phyloP scores from a whole-genome alignment of 2,329 filamentous ascomycete genomes.

The Lachnellula hyalina region DNA sequence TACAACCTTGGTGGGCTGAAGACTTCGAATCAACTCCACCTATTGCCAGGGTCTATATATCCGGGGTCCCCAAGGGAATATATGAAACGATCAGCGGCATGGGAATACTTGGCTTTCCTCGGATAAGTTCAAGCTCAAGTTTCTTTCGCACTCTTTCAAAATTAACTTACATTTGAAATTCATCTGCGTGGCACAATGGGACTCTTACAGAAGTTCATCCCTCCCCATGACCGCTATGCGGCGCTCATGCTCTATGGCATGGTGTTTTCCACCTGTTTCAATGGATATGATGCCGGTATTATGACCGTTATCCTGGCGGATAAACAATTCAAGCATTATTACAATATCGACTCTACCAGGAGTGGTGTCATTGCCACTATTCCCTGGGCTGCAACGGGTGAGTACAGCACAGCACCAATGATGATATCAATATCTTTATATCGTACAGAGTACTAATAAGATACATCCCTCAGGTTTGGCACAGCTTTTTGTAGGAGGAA shows the following conservation, averaged over 20 bases:
- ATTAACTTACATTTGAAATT: background rate
- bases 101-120: slow-evolving; percentile 1
- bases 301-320: slow-evolving; percentile 41
- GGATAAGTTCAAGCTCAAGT: background rate
- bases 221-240: slow-evolving; percentile 36
- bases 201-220: slow-evolving; percentile 33
- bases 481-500: slow-evolving; percentile 37
- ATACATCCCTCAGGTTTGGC: slow-evolving; percentile 28
- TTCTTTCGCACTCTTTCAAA: background rate
- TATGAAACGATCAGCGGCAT: slow-evolving; percentile 14
- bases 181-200: slow-evolving; percentile 22
- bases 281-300: slow-evolving; percentile 39
- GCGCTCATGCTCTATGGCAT: slow-evolving; percentile 34
- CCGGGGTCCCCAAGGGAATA: slow-evolving; percentile 3
- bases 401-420: background rate
- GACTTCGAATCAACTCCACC: too few relatives aligned
- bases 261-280: slow-evolving; percentile 37
- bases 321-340: slow-evolving; percentile 37
- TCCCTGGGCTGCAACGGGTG: slow-evolving; percentile 38
- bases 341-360: slow-evolving; percentile 32
- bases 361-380: slow-evolving; percentile 37
- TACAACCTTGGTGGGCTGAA: background rate
- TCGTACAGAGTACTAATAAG: background rate
- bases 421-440: too few relatives aligned
- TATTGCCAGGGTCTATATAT: too few relatives aligned